Percentiles rank a stretch among this genome's conserved stretches.
phyloP scores from a whole-genome alignment of 2,329 filamentous ascomycete species.

The Colletotrichum salicis region DNA sequence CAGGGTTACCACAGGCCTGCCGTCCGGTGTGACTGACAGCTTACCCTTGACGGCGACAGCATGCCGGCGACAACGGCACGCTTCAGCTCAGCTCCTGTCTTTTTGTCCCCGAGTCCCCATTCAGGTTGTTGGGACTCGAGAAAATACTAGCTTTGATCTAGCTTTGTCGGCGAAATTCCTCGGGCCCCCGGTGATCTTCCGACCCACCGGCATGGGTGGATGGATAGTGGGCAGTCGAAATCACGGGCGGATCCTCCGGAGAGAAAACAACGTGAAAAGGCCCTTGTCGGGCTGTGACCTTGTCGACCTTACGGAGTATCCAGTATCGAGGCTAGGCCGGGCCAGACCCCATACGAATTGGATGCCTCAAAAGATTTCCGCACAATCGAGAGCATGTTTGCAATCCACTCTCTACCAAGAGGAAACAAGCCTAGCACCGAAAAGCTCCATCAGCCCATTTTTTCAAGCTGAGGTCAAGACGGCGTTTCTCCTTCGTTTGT shows the following conservation, averaged over 20 bases:
- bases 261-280: background rate
- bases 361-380: background rate
- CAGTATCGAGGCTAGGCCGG: background rate
- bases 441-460: slow-evolving; percentile 25
- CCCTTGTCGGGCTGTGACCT: background rate
- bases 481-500: slow-evolving; percentile 25
- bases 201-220: background rate
- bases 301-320: background rate
- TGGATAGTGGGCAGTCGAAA: background rate
- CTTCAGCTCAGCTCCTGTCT: background rate
- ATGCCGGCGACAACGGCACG: background rate
- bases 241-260: slow-evolving; percentile 1
- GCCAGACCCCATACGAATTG: background rate
- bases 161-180: slow-evolving; percentile 4
- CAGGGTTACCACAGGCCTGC: too few species aligned
- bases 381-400: background rate
- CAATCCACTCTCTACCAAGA: background rate
- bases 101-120: background rate
- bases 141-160: background rate
- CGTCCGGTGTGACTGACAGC: background rate
- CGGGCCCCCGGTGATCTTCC: background rate
- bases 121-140: background rate
- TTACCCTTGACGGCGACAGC: background rate
- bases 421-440: background rate
- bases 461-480: slow-evolving; percentile 32